Evolutionary conservation across 345 rosid genomes (phyloP), one percentile per base, ranked within the genome.

Genomic region (Euphorbia tirucalli): DNA sequence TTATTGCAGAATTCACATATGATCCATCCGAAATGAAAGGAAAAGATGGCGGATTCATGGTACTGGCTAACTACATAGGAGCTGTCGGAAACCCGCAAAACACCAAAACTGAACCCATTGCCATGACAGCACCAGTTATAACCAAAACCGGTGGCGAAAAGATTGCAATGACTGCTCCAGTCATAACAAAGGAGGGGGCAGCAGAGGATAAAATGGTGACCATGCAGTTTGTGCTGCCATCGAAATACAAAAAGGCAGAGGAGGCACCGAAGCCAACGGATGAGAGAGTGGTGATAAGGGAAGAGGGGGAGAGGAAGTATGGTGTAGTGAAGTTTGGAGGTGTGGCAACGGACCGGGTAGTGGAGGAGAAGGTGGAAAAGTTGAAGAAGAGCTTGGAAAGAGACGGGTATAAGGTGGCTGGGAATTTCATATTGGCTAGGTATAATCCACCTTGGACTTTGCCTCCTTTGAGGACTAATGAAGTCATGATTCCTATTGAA

Each of bases 361-460:
- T 88, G 86, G 78, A 50, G 71, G 94, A 86, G 79, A 91, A 85
- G 74, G 92, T 81, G 68, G 89, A 85, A 80, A 88, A 80, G 87
- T 80, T 92, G 37, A 86, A 75, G 71, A 74, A 78, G 71, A 79
- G 85, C 76, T 84, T 94, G 74, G 88, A 85, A 79, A 85, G 74
- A 80, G 97, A 91, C 54, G 97, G 97, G 77, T 74, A 72, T 65
- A 90, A 85, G 83, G 77, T 90, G 66, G 65, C 52, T 37, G 97
- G 98, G 18, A 85, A 89, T 50, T 83, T 69, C 50, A 8, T 89
- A 72, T 85, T 92, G 65, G 95, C 88, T 62, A 87, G 98, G 87
- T 90, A 87, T 75, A 94, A 94, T 43, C 98, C 97, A 0, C 96
- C 98, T 10, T 92, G 93, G 91, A 89, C 97, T 59, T 46, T 92